Base-by-base conservation (phyloP, 306 rosid genomes). In the Boehmeria nivea region DNA sequence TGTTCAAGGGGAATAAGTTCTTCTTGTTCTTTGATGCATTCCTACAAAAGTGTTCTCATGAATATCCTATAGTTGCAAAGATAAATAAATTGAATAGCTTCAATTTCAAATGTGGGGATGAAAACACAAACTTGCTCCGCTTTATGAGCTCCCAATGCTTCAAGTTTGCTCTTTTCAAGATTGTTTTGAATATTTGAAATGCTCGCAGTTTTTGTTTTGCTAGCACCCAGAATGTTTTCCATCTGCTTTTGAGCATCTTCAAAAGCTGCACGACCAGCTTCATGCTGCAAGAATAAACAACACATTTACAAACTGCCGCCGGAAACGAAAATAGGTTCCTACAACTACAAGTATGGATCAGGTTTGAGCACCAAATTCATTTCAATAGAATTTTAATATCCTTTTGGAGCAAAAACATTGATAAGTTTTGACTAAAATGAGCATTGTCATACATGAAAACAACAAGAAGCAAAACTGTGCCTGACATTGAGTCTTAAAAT, bases 1-100 rank as follows among this genome's bases (percentile, higher is more conserved):
- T 84, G 96, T 75, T 91, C 99, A n/a, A 76, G 66, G 66, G 95
- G 95, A 81, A 82, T 80, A 68, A 87, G 31, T 34, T 78, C 69
- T 57, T 80, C 98, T 81, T 84, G 96, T 71, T 87, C 81, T 66
- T 66, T 78, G 50, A 78, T 71, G 66, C 82, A 72, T 25, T 84
- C 85, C 98, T 91, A 64, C 57, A 69, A 59, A 57, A 66, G n/a
- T 37, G 53, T 61, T 40, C 20, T 78, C 57, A 76, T 43, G 57
- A 40, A 49, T 25, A 54, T 54, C 50, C 63, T 47, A 51, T 19
- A 43, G 39, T 27, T 14, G 48, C 38, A 66, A 66, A 44, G 40
- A 36, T 4, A 40, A 12, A 27, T 17, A 54, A 36, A 54, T 25
- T 38, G 1, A 54, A 25, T 20, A 17, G 46, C 24, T 17, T 33